phyloP scores from a whole-genome alignment of 805 yeast species.

The Wickerhamiella brachini region DNA sequence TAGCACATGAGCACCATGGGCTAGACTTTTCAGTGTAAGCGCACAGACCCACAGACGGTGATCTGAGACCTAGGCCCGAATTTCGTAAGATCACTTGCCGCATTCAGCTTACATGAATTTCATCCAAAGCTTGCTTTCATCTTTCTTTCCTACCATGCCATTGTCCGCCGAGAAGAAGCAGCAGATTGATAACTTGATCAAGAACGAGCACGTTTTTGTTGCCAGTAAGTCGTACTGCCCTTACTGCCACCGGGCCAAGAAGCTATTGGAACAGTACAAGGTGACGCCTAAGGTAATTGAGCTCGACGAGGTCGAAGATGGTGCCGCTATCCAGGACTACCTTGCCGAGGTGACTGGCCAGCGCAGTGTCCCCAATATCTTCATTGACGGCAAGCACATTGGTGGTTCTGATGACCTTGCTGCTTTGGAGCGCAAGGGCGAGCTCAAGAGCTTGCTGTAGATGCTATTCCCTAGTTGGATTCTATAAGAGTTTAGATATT shows the following conservation, averaged over 20 bases:
- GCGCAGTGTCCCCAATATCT: slow-evolving; percentile 85
- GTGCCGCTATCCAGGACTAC: slow-evolving; percentile 70
- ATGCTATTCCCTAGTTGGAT: no score
- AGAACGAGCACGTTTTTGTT: slow-evolving; percentile 53
- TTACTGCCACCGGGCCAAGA: slow-evolving; percentile 35
- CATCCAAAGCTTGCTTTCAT: slow-evolving; percentile 1
- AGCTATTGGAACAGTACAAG: slow-evolving; percentile 33
- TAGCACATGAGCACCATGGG: no score
- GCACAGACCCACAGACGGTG: no score
- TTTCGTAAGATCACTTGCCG: neutral
- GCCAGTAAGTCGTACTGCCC: slow-evolving; percentile 78
- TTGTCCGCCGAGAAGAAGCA: slow-evolving; percentile 11
- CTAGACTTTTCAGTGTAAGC: no score
- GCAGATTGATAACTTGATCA: slow-evolving; percentile 49
- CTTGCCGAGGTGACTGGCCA: slow-evolving; percentile 70
- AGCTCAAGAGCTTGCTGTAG: slow-evolving; percentile 33
- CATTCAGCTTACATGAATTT: neutral
- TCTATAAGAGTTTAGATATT: no score
- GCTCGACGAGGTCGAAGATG: slow-evolving; percentile 38
- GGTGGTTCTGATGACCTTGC: slow-evolving; percentile 93
- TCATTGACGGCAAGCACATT: slow-evolving; percentile 79
- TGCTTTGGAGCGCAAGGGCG: slow-evolving; percentile 46
- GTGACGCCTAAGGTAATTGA: slow-evolving; percentile 19
- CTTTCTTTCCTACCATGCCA: slow-evolving; percentile 13
- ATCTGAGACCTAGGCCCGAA: neutral